These are phyloP conservation scores for Xanthoconium stramineum DNA, from an alignment of 768 basidiomycete genomes.

Conservation along the genomic window DNA sequence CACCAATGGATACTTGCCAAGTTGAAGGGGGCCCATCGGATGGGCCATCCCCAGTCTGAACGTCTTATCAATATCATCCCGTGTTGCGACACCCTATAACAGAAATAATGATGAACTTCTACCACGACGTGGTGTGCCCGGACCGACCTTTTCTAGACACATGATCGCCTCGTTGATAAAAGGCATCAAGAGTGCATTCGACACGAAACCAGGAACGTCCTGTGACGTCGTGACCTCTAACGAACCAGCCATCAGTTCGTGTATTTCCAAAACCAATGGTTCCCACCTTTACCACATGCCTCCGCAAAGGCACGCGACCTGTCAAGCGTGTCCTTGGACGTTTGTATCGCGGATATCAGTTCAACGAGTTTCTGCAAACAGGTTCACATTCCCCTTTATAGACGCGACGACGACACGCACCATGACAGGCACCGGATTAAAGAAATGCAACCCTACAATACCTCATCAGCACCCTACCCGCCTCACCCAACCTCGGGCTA, in stretches of 20 bases:
- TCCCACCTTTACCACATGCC: slow-evolving; percentile 83
- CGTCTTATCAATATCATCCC: slow-evolving; percentile 94
- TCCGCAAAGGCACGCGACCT: slow-evolving; percentile 77
- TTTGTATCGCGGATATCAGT: slow-evolving; percentile 90
- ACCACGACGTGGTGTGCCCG: neutral
- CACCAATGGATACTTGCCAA: slow-evolving; percentile 45
- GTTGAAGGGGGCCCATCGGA: slow-evolving; percentile 91
- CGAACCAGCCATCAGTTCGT: neutral
- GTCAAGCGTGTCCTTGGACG: slow-evolving; percentile 69
- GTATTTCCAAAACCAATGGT: neutral
- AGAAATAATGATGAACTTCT: neutral
- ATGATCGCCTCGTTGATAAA: slow-evolving; percentile 98
- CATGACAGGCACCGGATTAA: slow-evolving; percentile 98
- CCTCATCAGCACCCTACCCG: neutral
- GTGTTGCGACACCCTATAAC: slow-evolving; percentile 80
- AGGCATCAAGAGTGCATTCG: slow-evolving; percentile 93
- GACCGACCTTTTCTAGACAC: slow-evolving; percentile 77
- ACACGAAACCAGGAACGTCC: slow-evolving; percentile 95
- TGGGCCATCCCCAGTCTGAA: slow-evolving; percentile 92
- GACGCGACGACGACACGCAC: slow-evolving; percentile 36
- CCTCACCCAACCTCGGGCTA: too few species aligned
- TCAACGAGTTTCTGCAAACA: slow-evolving; percentile 81
- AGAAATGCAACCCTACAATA: slow-evolving; percentile 78
- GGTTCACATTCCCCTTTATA: neutral
- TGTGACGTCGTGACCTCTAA: slow-evolving; percentile 88